Evolutionary conservation across 2,329 filamentous ascomycete species (phyloP).

Genomic region (Hypomyces perniciosus): DNA sequence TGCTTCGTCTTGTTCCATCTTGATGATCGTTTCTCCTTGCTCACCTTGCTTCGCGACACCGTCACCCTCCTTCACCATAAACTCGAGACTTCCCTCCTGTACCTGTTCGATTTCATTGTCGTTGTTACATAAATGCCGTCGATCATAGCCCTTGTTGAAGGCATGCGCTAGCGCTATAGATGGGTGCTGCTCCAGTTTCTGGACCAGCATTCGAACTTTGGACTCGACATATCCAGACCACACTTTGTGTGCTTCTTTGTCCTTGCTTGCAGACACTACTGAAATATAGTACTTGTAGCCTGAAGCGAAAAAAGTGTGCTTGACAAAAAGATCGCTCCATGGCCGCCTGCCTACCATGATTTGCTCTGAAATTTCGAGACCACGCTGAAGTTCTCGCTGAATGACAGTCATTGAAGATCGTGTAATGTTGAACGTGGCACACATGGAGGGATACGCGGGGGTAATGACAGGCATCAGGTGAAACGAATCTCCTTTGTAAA

Average conservation of each 20-base stretch:
- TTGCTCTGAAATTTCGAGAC: constrained; percentile 67
- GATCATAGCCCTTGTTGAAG: constrained; percentile 88
- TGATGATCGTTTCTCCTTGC: neutral
- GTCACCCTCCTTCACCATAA: constrained; percentile 37
- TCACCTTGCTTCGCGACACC: neutral
- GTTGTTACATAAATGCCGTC: constrained; percentile 64
- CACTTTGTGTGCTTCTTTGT: constrained; percentile 74
- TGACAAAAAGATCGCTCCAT: constrained; percentile 85
- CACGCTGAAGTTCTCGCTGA: constrained; percentile 73
- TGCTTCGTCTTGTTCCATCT: neutral
- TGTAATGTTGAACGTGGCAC: constrained; percentile 90
- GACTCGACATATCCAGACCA: constrained; percentile 95
- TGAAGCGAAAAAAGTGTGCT: constrained; percentile 87
- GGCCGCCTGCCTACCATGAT: constrained; percentile 70
- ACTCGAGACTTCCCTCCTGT: constrained; percentile 47
- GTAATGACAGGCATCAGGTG: constrained; percentile 99
- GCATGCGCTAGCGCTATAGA: constrained; percentile 80
- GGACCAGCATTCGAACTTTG: constrained; percentile 80
- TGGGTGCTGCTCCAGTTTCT: constrained; percentile 71
- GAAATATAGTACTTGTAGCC: constrained; percentile 96
- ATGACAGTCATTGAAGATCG: constrained; percentile 81
- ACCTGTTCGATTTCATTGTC: constrained; percentile 47
- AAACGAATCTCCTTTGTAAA: constrained; percentile 73
- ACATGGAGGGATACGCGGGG: constrained; percentile 96
- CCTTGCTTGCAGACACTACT: constrained; percentile 74